phyloP scores from a whole-genome alignment of 148 eudicot genomes.

The Tetragonia tetragonoides region DNA sequence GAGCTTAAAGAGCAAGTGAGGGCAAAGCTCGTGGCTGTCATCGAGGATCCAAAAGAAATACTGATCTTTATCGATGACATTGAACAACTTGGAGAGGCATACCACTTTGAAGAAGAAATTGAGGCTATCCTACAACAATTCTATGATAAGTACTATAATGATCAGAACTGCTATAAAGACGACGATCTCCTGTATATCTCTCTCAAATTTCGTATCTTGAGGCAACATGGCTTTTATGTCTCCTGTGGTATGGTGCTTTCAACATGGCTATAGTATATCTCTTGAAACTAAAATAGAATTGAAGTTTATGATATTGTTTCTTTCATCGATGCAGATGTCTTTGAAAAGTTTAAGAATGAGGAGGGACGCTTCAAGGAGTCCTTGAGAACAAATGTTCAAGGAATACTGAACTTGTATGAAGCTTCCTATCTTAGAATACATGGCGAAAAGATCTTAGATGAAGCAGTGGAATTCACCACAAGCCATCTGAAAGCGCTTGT shows the following conservation, averaged over 20 bases:
- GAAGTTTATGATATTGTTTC: no score
- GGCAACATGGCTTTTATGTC: no score
- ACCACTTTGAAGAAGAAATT: slow-evolving; percentile 31
- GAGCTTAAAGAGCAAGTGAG: slow-evolving; percentile 33
- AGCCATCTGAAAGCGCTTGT: slow-evolving; percentile 1
- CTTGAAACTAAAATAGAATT: no score
- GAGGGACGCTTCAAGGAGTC: slow-evolving; percentile 16
- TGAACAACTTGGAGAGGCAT: slow-evolving; percentile 44
- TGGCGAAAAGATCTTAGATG: slow-evolving; percentile 23
- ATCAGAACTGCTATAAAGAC: no score
- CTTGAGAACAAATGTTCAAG: slow-evolving; percentile 12
- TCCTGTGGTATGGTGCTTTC: no score
- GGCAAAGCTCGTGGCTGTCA: slow-evolving; percentile 14
- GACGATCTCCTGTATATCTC: no score
- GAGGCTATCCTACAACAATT: no score
- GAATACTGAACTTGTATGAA: slow-evolving; percentile 20
- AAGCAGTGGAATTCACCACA: slow-evolving; percentile 17
- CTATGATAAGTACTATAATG: no score
- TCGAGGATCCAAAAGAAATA: slow-evolving; percentile 3
- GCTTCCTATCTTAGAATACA: slow-evolving; percentile 22
- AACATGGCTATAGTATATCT: no score
- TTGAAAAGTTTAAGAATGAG: slow-evolving; percentile 12
- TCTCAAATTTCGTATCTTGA: no score
- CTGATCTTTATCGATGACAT: slow-evolving; percentile 32
- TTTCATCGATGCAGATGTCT: slow-evolving; percentile 4